phyloP scores from a whole-genome alignment of 108 stramenopile species.

The Skeletonema marinoi region DNA sequence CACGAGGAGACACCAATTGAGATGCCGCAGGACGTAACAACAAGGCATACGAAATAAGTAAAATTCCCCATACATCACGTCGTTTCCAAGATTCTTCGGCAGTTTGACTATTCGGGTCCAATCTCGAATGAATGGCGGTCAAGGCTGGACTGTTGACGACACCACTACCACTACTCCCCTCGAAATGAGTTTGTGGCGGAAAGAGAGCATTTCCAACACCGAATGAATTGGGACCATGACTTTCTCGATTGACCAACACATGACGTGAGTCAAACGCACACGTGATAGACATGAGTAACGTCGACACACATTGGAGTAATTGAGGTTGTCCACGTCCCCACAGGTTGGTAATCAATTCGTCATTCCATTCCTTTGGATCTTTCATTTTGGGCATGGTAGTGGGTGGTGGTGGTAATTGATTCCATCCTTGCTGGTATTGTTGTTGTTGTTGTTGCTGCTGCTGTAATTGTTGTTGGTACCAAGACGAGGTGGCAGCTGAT shows the following conservation, averaged over 20 bases:
- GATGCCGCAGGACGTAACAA: constrained; percentile 53
- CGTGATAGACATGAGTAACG: constrained; percentile 64
- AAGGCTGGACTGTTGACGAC: constrained; percentile 25
- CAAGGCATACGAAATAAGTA: constrained; percentile 65
- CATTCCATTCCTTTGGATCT: constrained; percentile 63
- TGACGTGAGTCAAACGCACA: constrained; percentile 68
- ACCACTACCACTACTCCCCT: neutral
- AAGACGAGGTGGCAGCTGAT: constrained; percentile 1
- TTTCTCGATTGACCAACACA: constrained; percentile 57
- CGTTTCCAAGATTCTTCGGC: constrained; percentile 60
- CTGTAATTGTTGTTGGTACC: neutral
- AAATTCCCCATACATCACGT: constrained; percentile 72
- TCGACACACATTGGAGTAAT: constrained; percentile 56
- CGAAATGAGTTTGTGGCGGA: constrained; percentile 36
- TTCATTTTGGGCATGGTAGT: constrained; percentile 49
- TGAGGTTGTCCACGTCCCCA: constrained; percentile 62
- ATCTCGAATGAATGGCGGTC: constrained; percentile 48
- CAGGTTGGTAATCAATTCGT: constrained; percentile 55
- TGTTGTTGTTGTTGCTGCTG: neutral
- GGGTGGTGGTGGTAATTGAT: neutral
- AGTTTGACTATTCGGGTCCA: constrained; percentile 47
- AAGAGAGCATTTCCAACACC: constrained; percentile 69
- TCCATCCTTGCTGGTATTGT: neutral
- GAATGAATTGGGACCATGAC: constrained; percentile 62
- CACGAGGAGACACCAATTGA: constrained; percentile 53